A percentile compares a stretch with the other conserved stretches of the same genome.
Conservation (phyloP, 1,284 basidiomycete genomes). For the Takashimella tepidaria region DNA sequence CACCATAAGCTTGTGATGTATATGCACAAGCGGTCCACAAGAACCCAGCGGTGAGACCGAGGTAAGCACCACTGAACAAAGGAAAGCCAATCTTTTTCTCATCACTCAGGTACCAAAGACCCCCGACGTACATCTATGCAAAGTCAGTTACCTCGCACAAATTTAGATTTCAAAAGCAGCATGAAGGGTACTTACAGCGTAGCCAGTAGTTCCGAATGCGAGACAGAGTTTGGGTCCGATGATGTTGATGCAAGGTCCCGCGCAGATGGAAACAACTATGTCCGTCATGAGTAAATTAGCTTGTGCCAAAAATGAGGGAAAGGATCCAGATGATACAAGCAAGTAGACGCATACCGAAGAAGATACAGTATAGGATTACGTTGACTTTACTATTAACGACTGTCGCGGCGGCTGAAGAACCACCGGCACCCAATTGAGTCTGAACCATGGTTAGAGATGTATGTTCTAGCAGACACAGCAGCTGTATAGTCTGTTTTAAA, state of each 20-base stretch:
- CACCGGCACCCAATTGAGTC: background rate
- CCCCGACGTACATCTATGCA: conserved; percentile 1
- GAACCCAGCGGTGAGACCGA: background rate
- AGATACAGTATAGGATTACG: background rate
- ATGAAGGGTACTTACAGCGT: background rate
- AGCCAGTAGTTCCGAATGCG: background rate
- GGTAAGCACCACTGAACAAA: background rate
- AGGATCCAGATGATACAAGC: no score
- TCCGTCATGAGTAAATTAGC: no score
- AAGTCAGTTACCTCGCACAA: no score
- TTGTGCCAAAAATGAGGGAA: no score
- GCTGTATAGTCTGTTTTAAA: no score
- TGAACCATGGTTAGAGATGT: background rate
- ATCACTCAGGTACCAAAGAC: conserved; percentile 1
- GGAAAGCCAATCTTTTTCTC: background rate
- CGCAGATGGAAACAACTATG: background rate
- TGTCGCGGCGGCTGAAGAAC: background rate
- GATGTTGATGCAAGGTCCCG: background rate
- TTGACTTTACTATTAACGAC: background rate
- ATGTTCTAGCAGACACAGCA: no score
- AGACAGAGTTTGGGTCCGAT: background rate
- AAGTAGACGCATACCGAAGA: background rate
- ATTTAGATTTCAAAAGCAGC: background rate
- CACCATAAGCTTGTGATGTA: background rate
- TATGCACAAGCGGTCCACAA: background rate